These are phyloP conservation scores for Datisca glomerata DNA, from an alignment of 306 rosid genomes.

Conservation along the genomic window DNA sequence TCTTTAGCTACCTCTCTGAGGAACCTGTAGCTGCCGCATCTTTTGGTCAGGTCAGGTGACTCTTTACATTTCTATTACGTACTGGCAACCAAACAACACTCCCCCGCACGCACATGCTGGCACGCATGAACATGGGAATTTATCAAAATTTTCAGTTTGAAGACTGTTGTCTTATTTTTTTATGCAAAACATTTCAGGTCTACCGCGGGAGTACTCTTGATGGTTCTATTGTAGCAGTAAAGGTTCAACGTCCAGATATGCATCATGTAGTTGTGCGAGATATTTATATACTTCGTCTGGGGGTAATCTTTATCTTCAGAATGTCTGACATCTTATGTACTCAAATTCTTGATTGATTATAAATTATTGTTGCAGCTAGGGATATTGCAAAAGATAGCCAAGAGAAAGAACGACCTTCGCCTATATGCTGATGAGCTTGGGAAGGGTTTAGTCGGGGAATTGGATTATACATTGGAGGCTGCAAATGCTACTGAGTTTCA, in stretches of 20 bases:
- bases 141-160: not conserved
- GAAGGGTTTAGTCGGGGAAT: conserved; percentile 78
- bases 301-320: conserved; percentile 43
- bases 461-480: conserved; percentile 85
- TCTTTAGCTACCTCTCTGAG: conserved; percentile 65
- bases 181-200: conserved; percentile 40
- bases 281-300: conserved; percentile 88
- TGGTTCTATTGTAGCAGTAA: conserved; percentile 69
- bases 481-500: conserved; percentile 69
- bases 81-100: not conserved
- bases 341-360: conserved; percentile 16
- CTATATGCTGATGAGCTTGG: conserved; percentile 96
- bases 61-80: conserved; percentile 4
- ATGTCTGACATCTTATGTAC: conserved; percentile 2
- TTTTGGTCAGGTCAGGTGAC: conserved; percentile 97
- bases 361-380: conserved; percentile 49
- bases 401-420: conserved; percentile 80
- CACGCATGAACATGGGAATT: conserved; percentile 1
- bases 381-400: conserved; percentile 71
- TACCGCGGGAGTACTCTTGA: conserved; percentile 57
- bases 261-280: conserved; percentile 87
- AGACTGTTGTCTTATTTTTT: too few species aligned
- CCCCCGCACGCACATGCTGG: conserved; percentile 3
- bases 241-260: conserved; percentile 92
- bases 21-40: conserved; percentile 95